These are phyloP conservation scores for Cenococcum geophilum DNA, from an alignment of 495 filamentous ascomycete genomes.

Conservation along the genomic window DNA sequence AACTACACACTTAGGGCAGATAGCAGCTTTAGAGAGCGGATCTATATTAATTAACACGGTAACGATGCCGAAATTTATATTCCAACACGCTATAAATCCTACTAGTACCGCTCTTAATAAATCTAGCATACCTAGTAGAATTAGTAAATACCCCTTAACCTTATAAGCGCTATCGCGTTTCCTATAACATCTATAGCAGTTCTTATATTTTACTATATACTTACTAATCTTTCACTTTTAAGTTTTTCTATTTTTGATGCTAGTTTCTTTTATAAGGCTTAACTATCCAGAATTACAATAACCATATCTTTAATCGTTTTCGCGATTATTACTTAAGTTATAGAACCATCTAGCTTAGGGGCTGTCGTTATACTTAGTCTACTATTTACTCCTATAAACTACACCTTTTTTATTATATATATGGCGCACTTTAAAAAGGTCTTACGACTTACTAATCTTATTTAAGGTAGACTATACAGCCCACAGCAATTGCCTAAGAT, in stretches of 20 bases:
- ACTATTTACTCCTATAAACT: conserved; percentile 40
- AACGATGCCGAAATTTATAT: conserved; percentile 70
- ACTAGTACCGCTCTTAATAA: conserved; percentile 55
- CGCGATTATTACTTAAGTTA: conserved; percentile 42
- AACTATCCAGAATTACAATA: conserved; percentile 44
- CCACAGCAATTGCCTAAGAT: conserved; percentile 61
- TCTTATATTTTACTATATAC: conserved; percentile 40
- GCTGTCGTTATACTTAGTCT: conserved; percentile 33
- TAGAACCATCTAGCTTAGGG: conserved; percentile 33
- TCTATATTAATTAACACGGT: conserved; percentile 51
- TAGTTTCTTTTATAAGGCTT: conserved; percentile 44
- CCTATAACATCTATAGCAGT: conserved; percentile 37
- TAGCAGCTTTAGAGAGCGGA: conserved; percentile 51
- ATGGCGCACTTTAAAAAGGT: conserved; percentile 35
- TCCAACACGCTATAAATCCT: conserved; percentile 69
- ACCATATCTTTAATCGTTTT: conserved; percentile 41
- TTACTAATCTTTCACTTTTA: conserved; percentile 40
- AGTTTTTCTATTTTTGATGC: conserved; percentile 42
- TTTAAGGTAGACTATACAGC: conserved; percentile 39
- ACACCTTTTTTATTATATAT: conserved; percentile 40
- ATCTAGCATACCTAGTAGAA: conserved; percentile 34
- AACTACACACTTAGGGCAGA: conserved; percentile 80
- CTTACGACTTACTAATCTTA: conserved; percentile 25
- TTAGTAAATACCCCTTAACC: conserved; percentile 67
- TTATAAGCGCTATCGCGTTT: conserved; percentile 52